Percentiles rank a stretch among this genome's conserved stretches.
Conservation (phyloP, 2,329 filamentous ascomycete species). For the Pezicula neosporulosa region DNA sequence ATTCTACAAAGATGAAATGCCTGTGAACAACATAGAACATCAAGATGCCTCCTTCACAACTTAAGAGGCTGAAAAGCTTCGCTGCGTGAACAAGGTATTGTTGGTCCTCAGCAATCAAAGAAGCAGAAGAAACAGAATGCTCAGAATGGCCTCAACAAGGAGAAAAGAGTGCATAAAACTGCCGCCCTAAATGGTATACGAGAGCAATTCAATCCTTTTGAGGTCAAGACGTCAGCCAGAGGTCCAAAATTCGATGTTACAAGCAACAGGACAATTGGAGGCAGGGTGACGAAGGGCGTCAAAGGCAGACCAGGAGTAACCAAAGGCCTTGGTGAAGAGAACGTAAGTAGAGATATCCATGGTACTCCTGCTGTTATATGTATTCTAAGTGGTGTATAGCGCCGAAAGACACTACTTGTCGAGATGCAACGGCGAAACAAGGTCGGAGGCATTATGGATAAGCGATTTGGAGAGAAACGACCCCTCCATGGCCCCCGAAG, state of each 20-base stretch:
- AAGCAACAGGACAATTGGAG: constrained; percentile 54
- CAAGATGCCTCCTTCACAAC: constrained; percentile 87
- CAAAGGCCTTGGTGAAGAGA: constrained; percentile 83
- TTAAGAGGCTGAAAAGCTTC: constrained; percentile 96
- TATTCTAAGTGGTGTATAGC: constrained; percentile 37
- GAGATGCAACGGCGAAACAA: constrained; percentile 90
- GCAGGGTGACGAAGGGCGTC: constrained; percentile 52
- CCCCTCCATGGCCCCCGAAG: constrained; percentile 87
- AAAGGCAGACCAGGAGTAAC: constrained; percentile 77
- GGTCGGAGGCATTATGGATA: constrained; percentile 86
- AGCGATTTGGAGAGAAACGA: constrained; percentile 95
- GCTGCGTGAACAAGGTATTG: constrained; percentile 82
- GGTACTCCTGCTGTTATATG: neutral
- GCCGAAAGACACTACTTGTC: constrained; percentile 78
- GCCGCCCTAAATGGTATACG: constrained; percentile 81
- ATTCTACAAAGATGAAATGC: neutral
- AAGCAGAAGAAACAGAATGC: constrained; percentile 81
- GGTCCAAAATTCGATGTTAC: constrained; percentile 85
- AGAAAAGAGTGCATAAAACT: constrained; percentile 74
- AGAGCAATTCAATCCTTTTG: constrained; percentile 97
- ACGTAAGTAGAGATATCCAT: constrained; percentile 44
- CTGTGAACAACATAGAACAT: constrained; percentile 16
- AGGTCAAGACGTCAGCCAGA: constrained; percentile 76
- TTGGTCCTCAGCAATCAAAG: constrained; percentile 90
- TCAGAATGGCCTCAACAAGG: constrained; percentile 60